phyloP scores from a whole-genome alignment of 2,329 filamentous ascomycete genomes.

The Tympanopsis confertula region DNA sequence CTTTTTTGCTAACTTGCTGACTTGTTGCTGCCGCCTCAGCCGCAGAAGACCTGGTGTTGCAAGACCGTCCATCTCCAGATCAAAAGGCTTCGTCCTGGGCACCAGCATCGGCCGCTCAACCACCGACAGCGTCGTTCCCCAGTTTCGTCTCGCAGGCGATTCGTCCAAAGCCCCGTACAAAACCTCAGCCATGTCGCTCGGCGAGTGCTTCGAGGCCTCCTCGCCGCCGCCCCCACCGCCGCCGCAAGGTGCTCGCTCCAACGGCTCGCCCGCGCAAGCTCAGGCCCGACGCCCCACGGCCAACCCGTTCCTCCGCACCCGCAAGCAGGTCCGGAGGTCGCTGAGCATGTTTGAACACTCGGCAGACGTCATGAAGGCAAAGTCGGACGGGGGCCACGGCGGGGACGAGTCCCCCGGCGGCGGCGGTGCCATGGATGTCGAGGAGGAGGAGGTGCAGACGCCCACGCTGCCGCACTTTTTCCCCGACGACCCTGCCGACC shows the following conservation, averaged over 20 bases:
- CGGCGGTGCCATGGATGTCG: constrained; percentile 52
- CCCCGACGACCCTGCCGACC: constrained; percentile 68
- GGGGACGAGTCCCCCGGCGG: too few species aligned
- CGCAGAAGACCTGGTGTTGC: constrained; percentile 57
- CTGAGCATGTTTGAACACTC: constrained; percentile 97
- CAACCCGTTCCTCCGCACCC: constrained; percentile 62
- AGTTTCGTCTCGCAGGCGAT: constrained; percentile 62
- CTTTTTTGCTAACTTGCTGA: too few species aligned
- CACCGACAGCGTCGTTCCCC: constrained; percentile 53
- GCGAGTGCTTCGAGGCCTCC: constrained; percentile 72
- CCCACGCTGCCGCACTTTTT: constrained; percentile 76
- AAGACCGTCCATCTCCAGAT: constrained; percentile 63
- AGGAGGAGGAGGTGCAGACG: constrained; percentile 66
- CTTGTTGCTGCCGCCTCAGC: constrained; percentile 23
- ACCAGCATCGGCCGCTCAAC: constrained; percentile 47
- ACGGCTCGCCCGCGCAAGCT: constrained; percentile 62
- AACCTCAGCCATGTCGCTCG: constrained; percentile 55
- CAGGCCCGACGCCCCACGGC: constrained; percentile 59
- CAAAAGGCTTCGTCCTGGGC: constrained; percentile 65
- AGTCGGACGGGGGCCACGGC: constrained; percentile 43
- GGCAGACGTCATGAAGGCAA: constrained; percentile 73
- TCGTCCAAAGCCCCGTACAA: constrained; percentile 33
- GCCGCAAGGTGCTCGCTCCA: constrained; percentile 47
- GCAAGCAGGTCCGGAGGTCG: constrained; percentile 83
- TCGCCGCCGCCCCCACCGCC: constrained; percentile 60